A percentile compares a stretch with the other conserved stretches of the same genome.
Evolutionary conservation across 768 basidiomycete genomes (phyloP).

Genomic region (Mycena filopes): DNA sequence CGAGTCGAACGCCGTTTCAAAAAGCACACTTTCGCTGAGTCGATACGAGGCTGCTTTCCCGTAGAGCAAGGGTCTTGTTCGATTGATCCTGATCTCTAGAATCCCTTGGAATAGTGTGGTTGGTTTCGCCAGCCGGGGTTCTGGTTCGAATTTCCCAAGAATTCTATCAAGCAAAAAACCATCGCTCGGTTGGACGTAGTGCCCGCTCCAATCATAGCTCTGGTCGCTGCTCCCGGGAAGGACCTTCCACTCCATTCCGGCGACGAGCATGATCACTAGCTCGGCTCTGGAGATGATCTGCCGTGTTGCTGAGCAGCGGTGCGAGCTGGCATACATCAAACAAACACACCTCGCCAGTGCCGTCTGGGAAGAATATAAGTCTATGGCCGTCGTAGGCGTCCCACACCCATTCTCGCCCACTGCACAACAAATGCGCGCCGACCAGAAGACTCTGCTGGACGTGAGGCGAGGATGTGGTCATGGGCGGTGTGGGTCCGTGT

Average conservation of each 20-base stretch:
- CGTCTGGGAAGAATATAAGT: slow-evolving; percentile 4
- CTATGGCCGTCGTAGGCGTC: not conserved
- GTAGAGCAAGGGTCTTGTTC: slow-evolving; percentile 1
- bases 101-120: slow-evolving; percentile 7
- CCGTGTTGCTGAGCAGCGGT: not conserved
- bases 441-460: not conserved
- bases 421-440: slow-evolving; percentile 3
- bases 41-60: not conserved
- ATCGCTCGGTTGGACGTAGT: not conserved
- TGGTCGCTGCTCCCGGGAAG: not conserved
- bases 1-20: slow-evolving; percentile 10
- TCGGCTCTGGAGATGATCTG: slow-evolving; percentile 7
- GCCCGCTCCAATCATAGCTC: not conserved
- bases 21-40: slow-evolving; percentile 7
- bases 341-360: slow-evolving; percentile 17
- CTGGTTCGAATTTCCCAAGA: not conserved
- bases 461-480: too few relatives aligned
- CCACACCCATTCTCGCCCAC: slow-evolving; percentile 6
- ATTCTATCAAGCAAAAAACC: not conserved
- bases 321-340: not conserved
- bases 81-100: not conserved
- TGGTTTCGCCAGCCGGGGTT: not conserved
- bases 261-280: not conserved
- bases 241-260: slow-evolving; percentile 11
- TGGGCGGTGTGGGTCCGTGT: too few relatives aligned